These are phyloP conservation scores for Limnomonas spitsbergensis DNA, from an alignment of 139 green algal genomes.

Conservation along the genomic window DNA sequence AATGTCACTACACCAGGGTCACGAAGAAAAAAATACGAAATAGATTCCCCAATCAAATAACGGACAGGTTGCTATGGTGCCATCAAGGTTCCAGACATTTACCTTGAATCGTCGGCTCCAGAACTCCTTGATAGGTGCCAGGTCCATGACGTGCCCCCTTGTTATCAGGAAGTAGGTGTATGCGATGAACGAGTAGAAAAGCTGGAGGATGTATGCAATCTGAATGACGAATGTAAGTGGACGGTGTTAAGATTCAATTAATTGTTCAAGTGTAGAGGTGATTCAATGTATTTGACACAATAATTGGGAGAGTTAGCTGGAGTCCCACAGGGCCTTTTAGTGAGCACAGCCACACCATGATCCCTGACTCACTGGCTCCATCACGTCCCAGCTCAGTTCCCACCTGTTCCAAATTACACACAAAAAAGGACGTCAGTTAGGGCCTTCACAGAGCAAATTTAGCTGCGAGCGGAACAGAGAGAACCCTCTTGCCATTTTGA, in stretches of 20 bases:
- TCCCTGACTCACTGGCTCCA: slow-evolving; percentile 33
- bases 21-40: too few relatives aligned
- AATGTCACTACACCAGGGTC: too few relatives aligned
- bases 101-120: slow-evolving; percentile 29
- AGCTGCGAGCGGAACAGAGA: too few relatives aligned
- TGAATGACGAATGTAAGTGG: neutral
- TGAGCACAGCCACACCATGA: too few relatives aligned
- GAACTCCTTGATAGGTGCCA: slow-evolving; percentile 29
- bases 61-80: too few relatives aligned
- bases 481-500: neutral
- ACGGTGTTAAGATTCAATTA: too few relatives aligned
- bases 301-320: too few relatives aligned
- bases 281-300: too few relatives aligned
- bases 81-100: too few relatives aligned
- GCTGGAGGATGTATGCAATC: slow-evolving; percentile 37
- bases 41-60: too few relatives aligned
- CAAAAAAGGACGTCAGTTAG: neutral
- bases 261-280: too few relatives aligned
- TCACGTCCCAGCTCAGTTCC: slow-evolving; percentile 44
- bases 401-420: slow-evolving; percentile 5
- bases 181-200: slow-evolving; percentile 36
- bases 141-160: slow-evolving; percentile 24
- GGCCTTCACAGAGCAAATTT: neutral
- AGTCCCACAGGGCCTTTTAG: too few relatives aligned
- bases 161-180: slow-evolving; percentile 43